These are phyloP conservation scores for Citrus australasica DNA, from an alignment of 345 rosid species.

Conservation along the genomic window DNA sequence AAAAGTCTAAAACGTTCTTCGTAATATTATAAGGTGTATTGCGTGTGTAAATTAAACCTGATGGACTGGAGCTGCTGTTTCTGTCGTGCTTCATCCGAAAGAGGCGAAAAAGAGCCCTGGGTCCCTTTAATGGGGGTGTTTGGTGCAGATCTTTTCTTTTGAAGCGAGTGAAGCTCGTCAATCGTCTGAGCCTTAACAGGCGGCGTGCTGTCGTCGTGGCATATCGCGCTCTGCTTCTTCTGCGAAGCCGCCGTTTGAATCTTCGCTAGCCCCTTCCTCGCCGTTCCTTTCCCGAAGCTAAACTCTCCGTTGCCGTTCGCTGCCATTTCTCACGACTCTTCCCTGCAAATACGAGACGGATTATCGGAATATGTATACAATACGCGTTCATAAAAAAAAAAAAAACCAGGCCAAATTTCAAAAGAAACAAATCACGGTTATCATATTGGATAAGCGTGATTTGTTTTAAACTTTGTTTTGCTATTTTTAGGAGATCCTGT, in stretches of 20 bases:
- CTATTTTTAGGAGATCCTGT: not conserved
- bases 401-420: not conserved
- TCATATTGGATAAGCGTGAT: not conserved
- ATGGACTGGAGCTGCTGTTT: conserved; percentile 91
- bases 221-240: conserved; percentile 37
- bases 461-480: not conserved
- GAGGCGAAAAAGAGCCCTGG: conserved; percentile 36
- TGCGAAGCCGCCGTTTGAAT: conserved; percentile 36
- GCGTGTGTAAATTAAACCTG: conserved; percentile 41
- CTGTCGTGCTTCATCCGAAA: conserved; percentile 74
- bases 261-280: conserved; percentile 40
- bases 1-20: not conserved
- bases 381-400: not conserved
- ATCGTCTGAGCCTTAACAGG: conserved; percentile 82
- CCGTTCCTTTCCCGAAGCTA: conserved; percentile 31
- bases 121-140: conserved; percentile 58
- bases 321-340: conserved; percentile 30
- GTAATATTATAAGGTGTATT: not conserved
- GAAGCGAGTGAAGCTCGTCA: conserved; percentile 94
- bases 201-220: conserved; percentile 70
- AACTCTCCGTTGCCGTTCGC: conserved; percentile 32
- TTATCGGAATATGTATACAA: not conserved
- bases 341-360: not conserved
- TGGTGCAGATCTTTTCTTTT: conserved; percentile 84
- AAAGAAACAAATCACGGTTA: not conserved